Conservation (phyloP, 2,329 filamentous ascomycete genomes). For the Pyrenophora seminiperda region DNA sequence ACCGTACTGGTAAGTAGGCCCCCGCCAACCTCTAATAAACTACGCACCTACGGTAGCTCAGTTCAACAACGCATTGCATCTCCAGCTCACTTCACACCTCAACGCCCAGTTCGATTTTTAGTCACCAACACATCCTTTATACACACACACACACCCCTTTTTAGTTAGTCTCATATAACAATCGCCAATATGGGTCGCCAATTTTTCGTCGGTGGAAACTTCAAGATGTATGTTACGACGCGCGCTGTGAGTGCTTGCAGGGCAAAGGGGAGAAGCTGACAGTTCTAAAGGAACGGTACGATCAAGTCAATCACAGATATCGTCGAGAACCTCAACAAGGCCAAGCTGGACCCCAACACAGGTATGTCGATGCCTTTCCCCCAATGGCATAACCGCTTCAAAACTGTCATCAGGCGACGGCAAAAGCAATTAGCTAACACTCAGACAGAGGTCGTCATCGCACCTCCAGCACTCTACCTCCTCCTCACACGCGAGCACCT, state of each 20-base stretch:
- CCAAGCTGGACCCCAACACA: slow-evolving; percentile 75
- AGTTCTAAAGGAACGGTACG: slow-evolving; percentile 80
- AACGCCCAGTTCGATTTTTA: slow-evolving; percentile 1
- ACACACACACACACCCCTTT: slow-evolving; percentile 13
- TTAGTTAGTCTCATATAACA: slow-evolving; percentile 12
- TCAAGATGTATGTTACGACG: slow-evolving; percentile 79
- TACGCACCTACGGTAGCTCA: slow-evolving; percentile 28
- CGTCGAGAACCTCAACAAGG: slow-evolving; percentile 84
- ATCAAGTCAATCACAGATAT: slow-evolving; percentile 88
- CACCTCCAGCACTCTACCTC: slow-evolving; percentile 90
- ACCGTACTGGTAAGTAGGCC: too few relatives aligned
- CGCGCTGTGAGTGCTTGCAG: slow-evolving; percentile 29
- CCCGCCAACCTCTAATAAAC: slow-evolving; percentile 31
- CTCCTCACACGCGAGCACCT: slow-evolving; percentile 81
- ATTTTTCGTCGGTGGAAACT: slow-evolving; percentile 98
- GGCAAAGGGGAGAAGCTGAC: slow-evolving; percentile 22
- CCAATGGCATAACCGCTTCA: not conserved
- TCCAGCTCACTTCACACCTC: slow-evolving; percentile 17
- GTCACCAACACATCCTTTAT: slow-evolving; percentile 1
- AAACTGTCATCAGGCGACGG: slow-evolving; percentile 2
- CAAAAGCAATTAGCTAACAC: slow-evolving; percentile 12
- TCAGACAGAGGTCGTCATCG: slow-evolving; percentile 85
- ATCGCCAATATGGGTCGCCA: slow-evolving; percentile 83
- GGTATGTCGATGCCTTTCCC: slow-evolving; percentile 56
- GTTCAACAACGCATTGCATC: slow-evolving; percentile 41